Evolutionary conservation across 176 grass and related monocot genomes (phyloP), one percentile per base, ranked within the genome.

Genomic region (Triticum monococcum): DNA sequence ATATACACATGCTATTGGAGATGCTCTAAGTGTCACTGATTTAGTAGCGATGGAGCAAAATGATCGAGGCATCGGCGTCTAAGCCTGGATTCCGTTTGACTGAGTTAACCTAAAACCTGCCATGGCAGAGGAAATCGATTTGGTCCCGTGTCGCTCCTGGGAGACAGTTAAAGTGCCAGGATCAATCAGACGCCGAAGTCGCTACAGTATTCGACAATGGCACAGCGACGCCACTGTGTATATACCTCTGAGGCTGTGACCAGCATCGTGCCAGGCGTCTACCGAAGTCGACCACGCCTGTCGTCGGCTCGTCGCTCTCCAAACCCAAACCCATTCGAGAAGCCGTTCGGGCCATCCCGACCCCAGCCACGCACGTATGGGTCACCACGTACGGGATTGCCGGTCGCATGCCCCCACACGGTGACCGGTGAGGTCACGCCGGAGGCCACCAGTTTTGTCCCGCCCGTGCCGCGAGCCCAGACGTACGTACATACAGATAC

Each of bases 401-500:
- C 33, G 33, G 35, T 12, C 68, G 33, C 33, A 32, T 32, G 33
- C 12, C 32, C 66, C 33, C 68, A 38, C 68, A 9, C 68, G 33
- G 2, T 43, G 31, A 73, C 62, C 26, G 3, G 3, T 77, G 88
- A 86, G 78, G 83, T 81, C 88, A 81, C 61, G 41, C 88, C 2
- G 20, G 69, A 81, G 69, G 88, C 46, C 82, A 81, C 69, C 68
- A 69, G 5, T 48, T 68, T 81, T 56, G 81, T 89, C 66, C 20
- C 46, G 46, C 28, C 52, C 4, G 4, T 61, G 7, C 7, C 69
- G 46, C 46, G 69, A 65, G 64, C 36, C 12, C 40, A 4, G 9
- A 0, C 13, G 12, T 8, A 0, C 13, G 12, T 8, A 1, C 45
- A 14, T 5, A 5, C 45, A 52, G 1, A 16, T 54, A 54, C 59